Evolutionary conservation across 345 rosid species (phyloP).

Genomic region (Corymbia maculata): DNA sequence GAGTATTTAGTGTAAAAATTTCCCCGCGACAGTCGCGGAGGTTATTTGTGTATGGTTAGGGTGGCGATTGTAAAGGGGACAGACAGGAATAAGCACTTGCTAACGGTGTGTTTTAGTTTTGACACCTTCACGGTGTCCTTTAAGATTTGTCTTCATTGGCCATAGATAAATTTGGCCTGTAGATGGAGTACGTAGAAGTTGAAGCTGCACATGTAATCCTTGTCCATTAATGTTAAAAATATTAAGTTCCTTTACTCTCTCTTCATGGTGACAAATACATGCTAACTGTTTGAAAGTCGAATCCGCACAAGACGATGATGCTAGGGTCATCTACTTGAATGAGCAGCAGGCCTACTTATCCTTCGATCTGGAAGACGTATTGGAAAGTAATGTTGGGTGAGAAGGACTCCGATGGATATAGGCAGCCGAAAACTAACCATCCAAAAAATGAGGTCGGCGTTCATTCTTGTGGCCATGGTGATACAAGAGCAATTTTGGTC

Average conservation of each 20-base stretch:
- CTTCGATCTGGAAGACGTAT: not conserved
- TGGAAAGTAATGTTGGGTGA: not conserved
- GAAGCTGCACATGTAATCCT: not conserved
- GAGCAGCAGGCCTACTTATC: not conserved
- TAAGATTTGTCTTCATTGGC: not conserved
- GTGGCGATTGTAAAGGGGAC: not conserved
- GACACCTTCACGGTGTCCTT: not conserved
- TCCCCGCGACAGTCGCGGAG: not conserved
- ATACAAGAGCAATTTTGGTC: not conserved
- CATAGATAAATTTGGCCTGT: not conserved
- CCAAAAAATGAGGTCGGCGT: not conserved
- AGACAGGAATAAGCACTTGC: not conserved
- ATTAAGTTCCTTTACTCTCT: not conserved
- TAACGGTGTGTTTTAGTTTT: not conserved
- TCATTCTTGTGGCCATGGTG: not conserved
- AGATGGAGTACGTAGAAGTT: not conserved
- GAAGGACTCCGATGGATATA: not conserved
- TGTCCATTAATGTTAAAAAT: not conserved
- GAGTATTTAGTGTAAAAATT: not conserved
- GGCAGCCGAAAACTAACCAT: not conserved
- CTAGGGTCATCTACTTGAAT: not conserved
- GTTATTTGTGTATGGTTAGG: not conserved
- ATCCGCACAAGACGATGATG: not conserved
- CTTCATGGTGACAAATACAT: not conserved
- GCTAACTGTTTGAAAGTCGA: not conserved